A percentile compares a stretch with the other conserved stretches of the same genome.
Evolutionary conservation across 2,329 filamentous ascomycete species (phyloP).

Genomic region (Cordyceps cicadae): DNA sequence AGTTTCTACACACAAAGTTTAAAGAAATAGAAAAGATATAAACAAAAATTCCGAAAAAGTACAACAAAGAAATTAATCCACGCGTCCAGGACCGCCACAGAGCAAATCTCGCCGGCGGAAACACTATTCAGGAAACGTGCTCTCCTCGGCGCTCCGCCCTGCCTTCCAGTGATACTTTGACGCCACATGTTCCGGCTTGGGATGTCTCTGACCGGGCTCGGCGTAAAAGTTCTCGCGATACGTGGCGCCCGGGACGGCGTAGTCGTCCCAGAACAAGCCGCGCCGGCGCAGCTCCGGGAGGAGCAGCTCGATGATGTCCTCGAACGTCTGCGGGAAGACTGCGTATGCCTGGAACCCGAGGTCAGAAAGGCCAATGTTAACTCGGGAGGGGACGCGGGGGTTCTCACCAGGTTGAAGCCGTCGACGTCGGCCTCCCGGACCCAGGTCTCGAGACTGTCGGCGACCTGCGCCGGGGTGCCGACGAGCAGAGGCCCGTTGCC

Average conservation of each 20-base stretch:
- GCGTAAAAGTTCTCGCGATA: slow-evolving; percentile 18
- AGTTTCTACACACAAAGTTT: too few relatives aligned
- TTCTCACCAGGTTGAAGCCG: slow-evolving; percentile 33
- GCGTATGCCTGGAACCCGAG: slow-evolving; percentile 17
- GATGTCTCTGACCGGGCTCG: slow-evolving; percentile 13
- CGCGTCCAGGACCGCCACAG: too few relatives aligned
- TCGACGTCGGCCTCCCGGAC: slow-evolving; percentile 51
- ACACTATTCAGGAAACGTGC: neutral
- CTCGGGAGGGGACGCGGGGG: neutral
- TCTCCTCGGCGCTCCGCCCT: neutral
- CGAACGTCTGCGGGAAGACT: slow-evolving; percentile 50
- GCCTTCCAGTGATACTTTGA: slow-evolving; percentile 32
- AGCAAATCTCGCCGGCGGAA: neutral
- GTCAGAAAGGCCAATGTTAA: neutral
- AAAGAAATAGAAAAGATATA: too few relatives aligned
- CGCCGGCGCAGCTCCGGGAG: slow-evolving; percentile 52
- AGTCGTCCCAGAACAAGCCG: slow-evolving; percentile 48
- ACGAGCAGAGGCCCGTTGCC: slow-evolving; percentile 23
- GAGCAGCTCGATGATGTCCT: slow-evolving; percentile 56
- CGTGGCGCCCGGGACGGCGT: slow-evolving; percentile 32
- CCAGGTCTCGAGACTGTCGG: slow-evolving; percentile 27
- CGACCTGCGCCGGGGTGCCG: slow-evolving; percentile 23
- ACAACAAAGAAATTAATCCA: too few relatives aligned
- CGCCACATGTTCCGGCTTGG: slow-evolving; percentile 30
- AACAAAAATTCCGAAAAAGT: too few relatives aligned